A percentile compares a stretch with the other conserved stretches of the same genome.
phyloP scores from a whole-genome alignment of 768 basidiomycete genomes.

The Roridomyces roridus region DNA sequence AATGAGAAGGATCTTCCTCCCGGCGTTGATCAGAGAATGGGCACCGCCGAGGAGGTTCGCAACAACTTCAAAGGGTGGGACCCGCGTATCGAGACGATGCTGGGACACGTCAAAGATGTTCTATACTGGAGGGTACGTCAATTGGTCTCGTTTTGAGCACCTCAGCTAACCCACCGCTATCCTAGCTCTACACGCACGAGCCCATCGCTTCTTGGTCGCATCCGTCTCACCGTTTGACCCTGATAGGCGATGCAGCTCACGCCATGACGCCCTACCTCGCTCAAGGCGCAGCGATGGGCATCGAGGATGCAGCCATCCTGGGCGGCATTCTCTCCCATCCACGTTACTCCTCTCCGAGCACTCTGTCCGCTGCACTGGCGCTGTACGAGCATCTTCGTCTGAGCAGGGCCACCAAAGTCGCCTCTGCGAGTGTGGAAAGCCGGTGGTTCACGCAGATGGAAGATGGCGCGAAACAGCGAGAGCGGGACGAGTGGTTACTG shows the following conservation, averaged over 20 bases:
- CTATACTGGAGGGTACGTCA: conserved; percentile 15
- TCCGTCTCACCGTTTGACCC: conserved; percentile 29
- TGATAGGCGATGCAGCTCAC: conserved; percentile 25
- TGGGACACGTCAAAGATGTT: conserved; percentile 6
- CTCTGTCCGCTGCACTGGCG: conserved; percentile 3
- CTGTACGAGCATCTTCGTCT: conserved; percentile 13
- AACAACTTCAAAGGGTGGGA: conserved; percentile 22
- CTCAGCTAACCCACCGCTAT: neutral
- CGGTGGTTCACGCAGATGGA: conserved; percentile 21
- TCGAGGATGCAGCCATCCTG: conserved; percentile 28
- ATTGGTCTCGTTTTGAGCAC: neutral
- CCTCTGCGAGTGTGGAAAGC: conserved; percentile 8
- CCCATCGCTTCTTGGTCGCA: conserved; percentile 48
- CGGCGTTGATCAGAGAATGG: conserved; percentile 20
- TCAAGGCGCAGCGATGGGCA: conserved; percentile 33
- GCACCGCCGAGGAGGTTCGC: conserved; percentile 12
- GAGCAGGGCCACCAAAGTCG: conserved; percentile 10
- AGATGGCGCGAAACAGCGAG: conserved; percentile 11
- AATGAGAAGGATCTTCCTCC: conserved; percentile 10
- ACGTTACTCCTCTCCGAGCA: conserved; percentile 6
- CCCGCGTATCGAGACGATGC: conserved; percentile 22
- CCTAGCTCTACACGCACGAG: conserved; percentile 41
- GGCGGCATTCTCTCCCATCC: conserved; percentile 14
- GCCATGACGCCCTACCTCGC: conserved; percentile 34
- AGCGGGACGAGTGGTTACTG: conserved; percentile 8